Evolutionary conservation across 345 rosid species (phyloP), one percentile per base, ranked within the genome.

Genomic region (Populus davidiana): DNA sequence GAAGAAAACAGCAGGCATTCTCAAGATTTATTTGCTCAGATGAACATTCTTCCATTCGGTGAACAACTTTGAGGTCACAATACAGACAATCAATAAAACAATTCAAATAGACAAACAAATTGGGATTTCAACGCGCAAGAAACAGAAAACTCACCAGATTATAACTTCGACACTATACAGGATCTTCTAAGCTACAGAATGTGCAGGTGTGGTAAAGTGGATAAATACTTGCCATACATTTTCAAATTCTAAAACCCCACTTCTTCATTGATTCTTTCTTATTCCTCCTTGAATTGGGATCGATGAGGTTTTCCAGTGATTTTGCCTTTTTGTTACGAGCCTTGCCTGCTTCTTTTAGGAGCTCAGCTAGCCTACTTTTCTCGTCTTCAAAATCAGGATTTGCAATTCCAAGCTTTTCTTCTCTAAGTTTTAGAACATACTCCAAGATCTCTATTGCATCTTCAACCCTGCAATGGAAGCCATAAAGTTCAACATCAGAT

Each of bases 361-460:
- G 98, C 88, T 96, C 98, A 0, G 94, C 91, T 70, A 96, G 83
- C 82, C 99, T 86, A 73, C 84, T 89, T 96, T 92, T 92, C 86
- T 96, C 99, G 27, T 91, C 99, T 79, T 94, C 97, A 23, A 94
- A 96, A 84, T 96, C 99, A 0, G 98, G 99, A 82, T 96, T 96
- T 1, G 99, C 99, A 29, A 82, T 96, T 71, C 99, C 99, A 0
- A 96, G 98, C 90, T 92, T 90, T 76, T 96, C 99, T 74, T 96
- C 99, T 86, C 99, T 90, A 74, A 96, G 70, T 86, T 94, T 94
- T 73, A 94, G 87, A 75, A 96, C 93, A 74, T 89, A 84, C 86
- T 94, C 99, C 87, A 96, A 77, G 69, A 92, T 92, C 87, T 96
- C 98, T 36, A 96, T 94, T 36, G 99, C 98, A 86, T 96, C 99